Evolutionary conservation across 73 alveolate genomes (phyloP).

Genomic region (Uronychia binucleata): DNA sequence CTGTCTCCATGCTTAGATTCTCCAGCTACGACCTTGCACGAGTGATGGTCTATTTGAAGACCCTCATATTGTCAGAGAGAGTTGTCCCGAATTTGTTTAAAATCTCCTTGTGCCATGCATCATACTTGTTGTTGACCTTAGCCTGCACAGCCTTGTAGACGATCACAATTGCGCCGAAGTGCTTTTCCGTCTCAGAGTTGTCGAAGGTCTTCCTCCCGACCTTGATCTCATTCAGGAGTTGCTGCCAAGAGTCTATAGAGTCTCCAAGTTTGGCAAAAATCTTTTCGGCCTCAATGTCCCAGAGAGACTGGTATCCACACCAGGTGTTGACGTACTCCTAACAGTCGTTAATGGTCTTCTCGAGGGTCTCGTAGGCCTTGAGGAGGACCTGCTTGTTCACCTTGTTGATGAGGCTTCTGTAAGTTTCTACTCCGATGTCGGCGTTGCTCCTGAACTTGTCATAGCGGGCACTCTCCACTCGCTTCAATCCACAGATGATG

Average conservation of each 20-base stretch:
- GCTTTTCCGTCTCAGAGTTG: slow-evolving; percentile 87
- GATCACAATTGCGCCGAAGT: slow-evolving; percentile 97
- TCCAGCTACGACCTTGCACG: slow-evolving; percentile 87
- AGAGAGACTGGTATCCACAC: slow-evolving; percentile 97
- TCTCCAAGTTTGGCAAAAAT: slow-evolving; percentile 91
- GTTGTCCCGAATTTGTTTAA: slow-evolving; percentile 91
- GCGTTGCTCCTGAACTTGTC: slow-evolving; percentile 44
- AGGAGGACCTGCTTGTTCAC: slow-evolving; percentile 65
- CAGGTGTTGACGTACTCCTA: slow-evolving; percentile 97
- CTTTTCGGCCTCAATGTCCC: slow-evolving; percentile 97
- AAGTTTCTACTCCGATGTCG: slow-evolving; percentile 41
- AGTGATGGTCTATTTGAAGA: slow-evolving; percentile 72
- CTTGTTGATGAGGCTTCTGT: slow-evolving; percentile 56
- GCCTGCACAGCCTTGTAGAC: slow-evolving; percentile 93
- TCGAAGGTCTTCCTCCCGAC: slow-evolving; percentile 91
- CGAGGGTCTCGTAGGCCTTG: slow-evolving; percentile 82
- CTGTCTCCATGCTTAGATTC: slow-evolving; percentile 76
- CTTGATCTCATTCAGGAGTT: slow-evolving; percentile 91
- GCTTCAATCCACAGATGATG: slow-evolving; percentile 68
- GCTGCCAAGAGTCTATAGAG: slow-evolving; percentile 94
- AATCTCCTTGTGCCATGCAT: slow-evolving; percentile 96
- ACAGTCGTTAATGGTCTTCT: slow-evolving; percentile 68
- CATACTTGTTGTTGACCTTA: slow-evolving; percentile 97
- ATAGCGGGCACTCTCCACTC: slow-evolving; percentile 61
- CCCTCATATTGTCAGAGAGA: slow-evolving; percentile 84